Base-by-base conservation (phyloP, 1,139 yeast species). In the Sugiyamaella grinbergsii region DNA sequence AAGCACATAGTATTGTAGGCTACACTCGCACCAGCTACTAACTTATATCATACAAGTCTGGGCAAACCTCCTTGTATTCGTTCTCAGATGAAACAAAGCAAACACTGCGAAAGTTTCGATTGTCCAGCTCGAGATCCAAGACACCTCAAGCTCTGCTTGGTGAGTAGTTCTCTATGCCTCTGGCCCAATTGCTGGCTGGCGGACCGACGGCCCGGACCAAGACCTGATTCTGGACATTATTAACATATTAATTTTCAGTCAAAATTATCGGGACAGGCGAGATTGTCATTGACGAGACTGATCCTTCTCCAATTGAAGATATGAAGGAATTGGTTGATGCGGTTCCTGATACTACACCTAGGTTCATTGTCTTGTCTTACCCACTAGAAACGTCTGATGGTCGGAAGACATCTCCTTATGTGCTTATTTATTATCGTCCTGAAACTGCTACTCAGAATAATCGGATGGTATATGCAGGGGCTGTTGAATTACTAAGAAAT, bases 381-480 rank as follows among this genome's bases (percentile, higher is more conserved):
- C 96, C 96, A 4, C 70, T 81, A 60, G 80, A 78, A 39, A 68
- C 79, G 11, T 62, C 71, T 22, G 96, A 90, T 62, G 96, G 95
- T 1, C 75, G 95, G 54, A 76, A 79, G 61, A 78, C 82, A 44
- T 75, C 79, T 10, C 96, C 96, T 2, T 77, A 86, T 57, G 89
- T 89, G 1, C 70, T 91, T 65, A 61, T 90, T 22, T 90, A 89
- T 67, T 90, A 93, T 83, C 78, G 87, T 52, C 97, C 97, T 2
- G 84, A 83, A 22, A 87, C 96, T 0, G 77, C 90, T 16, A 84
- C 86, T 15, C 93, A 83, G 64, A 87, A 83, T 50, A 74, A 79
- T 64, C 80, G 85, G 65, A 90, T 90, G 96, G 71, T 87, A 45
- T 90, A 87, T 62, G 97, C 96, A 1, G 95, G 94, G 1, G 95